Evolutionary conservation across 805 yeast species (phyloP), one percentile per base, ranked within the genome.

Genomic region (Candida vaughaniae): DNA sequence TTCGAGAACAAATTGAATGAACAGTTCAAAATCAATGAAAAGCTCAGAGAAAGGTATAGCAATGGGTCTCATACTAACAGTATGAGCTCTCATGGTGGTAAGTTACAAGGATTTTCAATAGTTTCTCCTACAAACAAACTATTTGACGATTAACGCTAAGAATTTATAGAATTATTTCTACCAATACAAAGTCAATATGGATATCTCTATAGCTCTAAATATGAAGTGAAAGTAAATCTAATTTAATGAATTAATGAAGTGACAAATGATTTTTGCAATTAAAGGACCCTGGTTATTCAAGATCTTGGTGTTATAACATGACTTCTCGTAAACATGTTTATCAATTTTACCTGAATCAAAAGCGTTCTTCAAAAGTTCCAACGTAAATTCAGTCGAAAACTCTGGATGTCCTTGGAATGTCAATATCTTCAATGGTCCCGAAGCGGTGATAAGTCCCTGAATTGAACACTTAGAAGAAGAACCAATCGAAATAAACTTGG

Each of bases 371-470:
- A 58, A 55, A 43, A 64, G 41, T 16, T 47, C 58, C 17, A 56
- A 34, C 1, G 62, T 49, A 19, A 51, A 53, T 3, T 58, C 67
- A 0, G 64, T 62, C 17, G 62, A 52, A 51, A 85, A 89, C 55
- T 89, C 96, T 0, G 96, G 96, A 52, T 89, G 97, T 0, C 96
- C 96, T 58, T 89, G 97, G 47, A 88, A 75, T 0, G 93, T 77
- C 16, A 89, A 58, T 6, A 84, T 36, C 29, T 71, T 66, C 16
- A 66, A 53, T 0, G 71, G 67, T 27, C 75, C 73, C 38, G 73
- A 37, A 11, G 49, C 55, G 2, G 71, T 56, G 11, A 64, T 74
- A 19, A 85, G 61, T 0, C 95, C 95, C 60, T 89, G 96, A 23
- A 75, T 62, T 1, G 60, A 49, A 44, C 95, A 83, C 27, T 58